phyloP scores from a whole-genome alignment of 1,139 yeast genomes.

The Zygoascus meyerae region DNA sequence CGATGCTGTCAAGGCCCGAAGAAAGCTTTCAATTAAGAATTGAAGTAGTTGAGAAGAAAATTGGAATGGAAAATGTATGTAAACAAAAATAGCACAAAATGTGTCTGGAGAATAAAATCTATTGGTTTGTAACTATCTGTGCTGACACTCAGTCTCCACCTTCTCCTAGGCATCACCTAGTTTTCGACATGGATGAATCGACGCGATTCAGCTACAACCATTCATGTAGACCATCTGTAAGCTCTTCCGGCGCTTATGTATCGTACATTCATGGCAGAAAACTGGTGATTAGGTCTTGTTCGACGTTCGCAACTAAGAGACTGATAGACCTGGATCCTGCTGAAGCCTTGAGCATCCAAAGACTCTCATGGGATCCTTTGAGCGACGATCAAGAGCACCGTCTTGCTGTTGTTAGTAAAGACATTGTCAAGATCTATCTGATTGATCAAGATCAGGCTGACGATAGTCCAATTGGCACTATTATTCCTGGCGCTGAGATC shows the following conservation, averaged over 20 bases:
- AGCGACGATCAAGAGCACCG: conserved; percentile 19
- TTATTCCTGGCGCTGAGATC: conserved; percentile 21
- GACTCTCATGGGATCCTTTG: conserved; percentile 20
- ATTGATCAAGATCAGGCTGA: conserved; percentile 12
- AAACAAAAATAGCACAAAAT: neutral
- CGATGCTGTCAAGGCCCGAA: conserved; percentile 72
- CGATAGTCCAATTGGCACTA: conserved; percentile 13
- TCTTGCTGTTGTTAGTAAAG: conserved; percentile 20
- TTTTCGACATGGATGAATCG: conserved; percentile 9
- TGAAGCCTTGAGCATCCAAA: conserved; percentile 16
- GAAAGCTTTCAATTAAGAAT: conserved; percentile 31
- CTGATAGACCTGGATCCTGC: conserved; percentile 17
- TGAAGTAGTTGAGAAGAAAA: neutral
- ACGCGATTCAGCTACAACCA: conserved; percentile 8
- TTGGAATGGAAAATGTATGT: neutral
- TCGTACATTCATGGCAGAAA: conserved; percentile 22
- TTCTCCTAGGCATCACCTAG: neutral
- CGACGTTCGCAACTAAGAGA: conserved; percentile 21
- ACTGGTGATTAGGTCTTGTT: conserved; percentile 19
- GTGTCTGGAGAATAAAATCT: neutral
- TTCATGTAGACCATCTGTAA: conserved; percentile 16
- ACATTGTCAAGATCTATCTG: conserved; percentile 18
- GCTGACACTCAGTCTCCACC: neutral
- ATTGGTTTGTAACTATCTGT: neutral
- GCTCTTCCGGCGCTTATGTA: conserved; percentile 19